A percentile compares a stretch with the other conserved stretches of the same genome.
Conservation (phyloP, 257 asterid species). For the Scutellaria minor region DNA sequence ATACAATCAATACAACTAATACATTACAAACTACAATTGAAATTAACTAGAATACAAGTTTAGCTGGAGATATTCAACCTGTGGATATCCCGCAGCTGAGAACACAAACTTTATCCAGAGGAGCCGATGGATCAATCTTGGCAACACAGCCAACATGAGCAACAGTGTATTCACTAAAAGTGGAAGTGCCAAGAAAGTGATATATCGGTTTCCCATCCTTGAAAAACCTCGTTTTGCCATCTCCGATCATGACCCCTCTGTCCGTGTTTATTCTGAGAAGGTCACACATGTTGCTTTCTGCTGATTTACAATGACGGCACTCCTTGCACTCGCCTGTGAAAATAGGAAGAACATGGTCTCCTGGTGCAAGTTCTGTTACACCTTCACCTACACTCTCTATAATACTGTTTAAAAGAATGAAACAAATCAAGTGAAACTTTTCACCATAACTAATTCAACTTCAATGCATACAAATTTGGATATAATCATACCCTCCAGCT, state of each 20-base stretch:
- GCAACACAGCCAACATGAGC: slow-evolving; percentile 76
- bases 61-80: slow-evolving; percentile 43
- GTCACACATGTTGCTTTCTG: slow-evolving; percentile 90
- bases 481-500: slow-evolving; percentile 81
- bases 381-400: slow-evolving; percentile 95
- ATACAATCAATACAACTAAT: slow-evolving; percentile 23
- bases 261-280: slow-evolving; percentile 88
- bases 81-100: slow-evolving; percentile 92
- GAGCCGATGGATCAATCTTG: slow-evolving; percentile 75
- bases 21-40: too few species aligned
- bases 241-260: slow-evolving; percentile 75
- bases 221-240: slow-evolving; percentile 72
- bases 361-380: slow-evolving; percentile 73
- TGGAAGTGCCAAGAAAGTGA: slow-evolving; percentile 88
- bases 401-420: slow-evolving; percentile 43
- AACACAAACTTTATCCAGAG: slow-evolving; percentile 81
- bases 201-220: slow-evolving; percentile 73
- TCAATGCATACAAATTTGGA: neutral
- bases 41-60: neutral
- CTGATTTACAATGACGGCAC: slow-evolving; percentile 77
- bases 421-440: neutral
- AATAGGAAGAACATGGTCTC: slow-evolving; percentile 92
- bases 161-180: slow-evolving; percentile 90
- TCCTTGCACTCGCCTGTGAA: slow-evolving; percentile 89
- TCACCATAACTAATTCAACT: neutral